Conservation (phyloP, 108 stramenopile genomes). For the Ochromonas danica region DNA sequence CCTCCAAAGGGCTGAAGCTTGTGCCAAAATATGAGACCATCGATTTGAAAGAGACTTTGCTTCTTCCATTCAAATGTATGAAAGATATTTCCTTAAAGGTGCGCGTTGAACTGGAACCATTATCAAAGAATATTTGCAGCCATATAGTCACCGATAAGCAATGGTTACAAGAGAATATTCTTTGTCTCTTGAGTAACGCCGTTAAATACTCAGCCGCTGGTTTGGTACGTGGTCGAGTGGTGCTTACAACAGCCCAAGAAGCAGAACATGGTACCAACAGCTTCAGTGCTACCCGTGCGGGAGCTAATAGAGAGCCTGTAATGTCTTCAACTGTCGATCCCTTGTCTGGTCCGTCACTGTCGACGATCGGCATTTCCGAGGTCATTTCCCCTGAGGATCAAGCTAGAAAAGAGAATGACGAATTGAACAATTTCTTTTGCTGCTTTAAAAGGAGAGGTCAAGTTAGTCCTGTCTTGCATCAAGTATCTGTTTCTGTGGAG, state of each 20-base stretch:
- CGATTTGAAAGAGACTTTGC: not conserved
- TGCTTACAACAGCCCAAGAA: not conserved
- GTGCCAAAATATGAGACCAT: conserved; percentile 33
- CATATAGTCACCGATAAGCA: conserved; percentile 35
- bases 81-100: conserved; percentile 6
- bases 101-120: not conserved
- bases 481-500: too few species aligned
- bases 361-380: too few species aligned
- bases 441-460: too few species aligned
- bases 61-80: conserved; percentile 30
- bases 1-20: conserved; percentile 16
- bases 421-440: too few species aligned
- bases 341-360: too few species aligned
- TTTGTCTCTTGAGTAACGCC: conserved; percentile 26
- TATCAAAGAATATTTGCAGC: conserved; percentile 1
- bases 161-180: conserved; percentile 33
- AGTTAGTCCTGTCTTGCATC: too few species aligned
- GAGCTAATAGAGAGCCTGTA: not conserved
- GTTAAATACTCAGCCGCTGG: conserved; percentile 28
- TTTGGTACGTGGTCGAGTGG: not conserved
- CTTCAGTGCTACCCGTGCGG: not conserved
- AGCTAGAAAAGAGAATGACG: too few species aligned
- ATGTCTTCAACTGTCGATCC: too few species aligned
- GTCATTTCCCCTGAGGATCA: too few species aligned
- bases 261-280: not conserved